Evolutionary conservation across 345 rosid species (phyloP), one percentile per base, ranked within the genome.

Genomic region (Aethionema arabicum): DNA sequence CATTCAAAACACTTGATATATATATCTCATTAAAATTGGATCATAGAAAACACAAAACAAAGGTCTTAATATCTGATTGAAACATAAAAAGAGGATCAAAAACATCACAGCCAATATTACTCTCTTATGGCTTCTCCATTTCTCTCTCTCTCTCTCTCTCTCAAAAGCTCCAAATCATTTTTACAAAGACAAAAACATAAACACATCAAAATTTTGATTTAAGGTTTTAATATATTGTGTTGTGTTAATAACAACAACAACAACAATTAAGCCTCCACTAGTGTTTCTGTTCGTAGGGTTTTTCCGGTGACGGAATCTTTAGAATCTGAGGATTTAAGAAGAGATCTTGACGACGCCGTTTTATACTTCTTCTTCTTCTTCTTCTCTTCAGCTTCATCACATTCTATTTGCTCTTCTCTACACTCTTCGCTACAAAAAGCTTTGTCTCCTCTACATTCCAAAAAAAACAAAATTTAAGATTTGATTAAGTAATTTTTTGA

Each of bases 321-420:
- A 7, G 84, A 16, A 7, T 65, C 84, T 2, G 85, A 40, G 14
- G 59, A 66, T 49, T 73, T 75, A 43, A 75, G 63, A 3, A 70
- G n/a, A 11, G 86, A 74, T 62, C 74, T 74, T 0, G 75, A 9
- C 8, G 88, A 80, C 33, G 78, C 73, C 11, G 84, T 21, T 21
- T 21, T n/a, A n/a, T n/a, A 72, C 2, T 83, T 75, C 31, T 62
- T 47, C 52, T 70, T 83, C 84, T 74, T 75, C 16, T 62, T 79
- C 77, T 75, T 88, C 57, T 72, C 80, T 13, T 63, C 73, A 4
- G 66, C 49, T 52, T 81, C 95, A 39, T 88, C 98, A 4, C 66
- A 56, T 58, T 88, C 95, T 45, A 91, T 88, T 63, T 80, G 98
- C 55, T 88, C 90, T 73, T 85, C 76, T 37, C 98, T 83, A 75